Conservation (phyloP, 2,329 filamentous ascomycete species). For the Nemania serpens region DNA sequence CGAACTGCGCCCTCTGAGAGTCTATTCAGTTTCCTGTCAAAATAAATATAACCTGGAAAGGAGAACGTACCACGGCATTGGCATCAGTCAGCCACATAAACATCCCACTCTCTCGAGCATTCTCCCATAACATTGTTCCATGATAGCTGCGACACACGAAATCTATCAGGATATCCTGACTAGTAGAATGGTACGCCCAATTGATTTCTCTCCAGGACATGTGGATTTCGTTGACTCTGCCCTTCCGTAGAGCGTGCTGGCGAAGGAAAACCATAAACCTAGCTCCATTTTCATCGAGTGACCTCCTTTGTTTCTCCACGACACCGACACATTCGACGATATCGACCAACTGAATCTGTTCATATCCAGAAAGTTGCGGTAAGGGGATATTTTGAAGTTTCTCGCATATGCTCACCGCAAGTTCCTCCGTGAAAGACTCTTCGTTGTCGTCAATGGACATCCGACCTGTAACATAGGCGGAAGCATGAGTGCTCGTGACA, state of each 20-base stretch:
- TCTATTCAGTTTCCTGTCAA: constrained; percentile 18
- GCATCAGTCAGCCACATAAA: constrained; percentile 93
- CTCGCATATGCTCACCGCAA: constrained; percentile 73
- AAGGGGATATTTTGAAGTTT: constrained; percentile 76
- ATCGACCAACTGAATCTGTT: constrained; percentile 84
- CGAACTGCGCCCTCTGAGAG: constrained; percentile 74
- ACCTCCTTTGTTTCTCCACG: constrained; percentile 84
- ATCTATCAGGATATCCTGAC: constrained; percentile 88
- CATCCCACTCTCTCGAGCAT: constrained; percentile 83
- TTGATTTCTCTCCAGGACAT: constrained; percentile 81
- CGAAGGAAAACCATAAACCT: constrained; percentile 88
- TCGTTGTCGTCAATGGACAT: constrained; percentile 57
- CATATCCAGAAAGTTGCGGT: constrained; percentile 78
- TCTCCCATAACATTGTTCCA: constrained; percentile 79
- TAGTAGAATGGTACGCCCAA: constrained; percentile 82
- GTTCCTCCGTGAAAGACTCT: constrained; percentile 70
- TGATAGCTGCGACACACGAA: constrained; percentile 81
- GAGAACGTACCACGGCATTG: constrained; percentile 68
- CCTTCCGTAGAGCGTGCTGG: constrained; percentile 74
- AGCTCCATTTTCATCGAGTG: constrained; percentile 87
- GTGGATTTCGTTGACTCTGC: constrained; percentile 65
- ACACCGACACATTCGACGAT: constrained; percentile 83
- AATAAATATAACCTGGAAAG: neutral
- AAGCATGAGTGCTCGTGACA: constrained; percentile 34
- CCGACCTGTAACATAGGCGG: constrained; percentile 46